These are phyloP conservation scores for Aspergillus cejpii DNA, from an alignment of 2,329 filamentous ascomycete genomes.

Conservation along the genomic window DNA sequence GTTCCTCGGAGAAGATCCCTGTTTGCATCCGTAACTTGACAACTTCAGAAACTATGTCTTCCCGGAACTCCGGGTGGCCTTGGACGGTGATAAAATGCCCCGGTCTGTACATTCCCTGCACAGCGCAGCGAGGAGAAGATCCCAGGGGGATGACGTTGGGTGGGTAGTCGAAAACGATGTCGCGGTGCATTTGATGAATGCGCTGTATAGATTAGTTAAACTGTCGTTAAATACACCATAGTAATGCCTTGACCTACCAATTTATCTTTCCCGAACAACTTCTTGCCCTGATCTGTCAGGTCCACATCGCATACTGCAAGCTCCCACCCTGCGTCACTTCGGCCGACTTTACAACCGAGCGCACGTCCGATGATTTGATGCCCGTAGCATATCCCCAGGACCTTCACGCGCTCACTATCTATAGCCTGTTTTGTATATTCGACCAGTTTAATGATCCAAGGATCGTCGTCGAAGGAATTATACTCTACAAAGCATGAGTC, in stretches of 20 bases:
- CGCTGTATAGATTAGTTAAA: conserved; percentile 22
- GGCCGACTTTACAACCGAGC: conserved; percentile 59
- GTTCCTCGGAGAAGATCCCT: conserved; percentile 63
- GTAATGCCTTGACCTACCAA: conserved; percentile 52
- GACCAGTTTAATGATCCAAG: conserved; percentile 71
- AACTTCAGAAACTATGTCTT: conserved; percentile 63
- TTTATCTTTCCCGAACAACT: conserved; percentile 62
- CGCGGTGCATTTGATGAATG: conserved; percentile 80
- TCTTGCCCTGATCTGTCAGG: conserved; percentile 62
- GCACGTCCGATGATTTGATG: conserved; percentile 78
- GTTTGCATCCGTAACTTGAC: conserved; percentile 56
- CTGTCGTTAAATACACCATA: too few species aligned
- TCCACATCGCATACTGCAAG: conserved; percentile 64
- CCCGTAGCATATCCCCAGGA: conserved; percentile 81
- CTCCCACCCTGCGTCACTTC: conserved; percentile 70
- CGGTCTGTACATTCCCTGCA: conserved; percentile 73
- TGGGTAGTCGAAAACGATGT: conserved; percentile 63
- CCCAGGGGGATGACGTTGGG: conserved; percentile 57
- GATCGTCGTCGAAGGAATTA: conserved; percentile 64
- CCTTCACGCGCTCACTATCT: conserved; percentile 54
- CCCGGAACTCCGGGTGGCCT: conserved; percentile 78
- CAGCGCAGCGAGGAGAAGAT: conserved; percentile 58
- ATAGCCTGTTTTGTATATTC: conserved; percentile 59
- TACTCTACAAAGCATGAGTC: conserved; percentile 44
- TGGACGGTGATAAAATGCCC: conserved; percentile 67